Evolutionary conservation across 139 green algal genomes (phyloP), one percentile per base, ranked within the genome.

Genomic region (Pedinophyceae sp.): DNA sequence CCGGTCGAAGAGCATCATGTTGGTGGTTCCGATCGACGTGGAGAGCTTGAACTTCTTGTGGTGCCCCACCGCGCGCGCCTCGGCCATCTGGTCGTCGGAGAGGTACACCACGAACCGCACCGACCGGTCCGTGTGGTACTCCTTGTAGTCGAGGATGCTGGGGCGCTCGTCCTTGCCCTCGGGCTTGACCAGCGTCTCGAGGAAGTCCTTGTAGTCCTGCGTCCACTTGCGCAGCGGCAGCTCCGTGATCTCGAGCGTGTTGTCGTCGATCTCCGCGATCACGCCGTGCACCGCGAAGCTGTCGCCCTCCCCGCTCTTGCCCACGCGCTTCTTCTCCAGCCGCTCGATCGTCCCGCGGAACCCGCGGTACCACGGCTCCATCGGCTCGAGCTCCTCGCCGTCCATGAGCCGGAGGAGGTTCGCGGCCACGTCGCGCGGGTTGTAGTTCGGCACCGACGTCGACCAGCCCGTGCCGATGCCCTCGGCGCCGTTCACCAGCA

Each of bases 401-500:
- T 65, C 48, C 50, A 98, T 68, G 63, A 97, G 63, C 2, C 67
- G 60, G 59, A 73, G 75, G n/a, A 97, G 52, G 70, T 97, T 97
- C 23, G 52, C 71, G 19, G 89, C 76, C 19, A 99, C 72, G 48
- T 98, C 89, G 2, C 71, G 62, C 1, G 92, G 89, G 64, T 87
- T 93, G 82, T 92, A 97, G 76, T 95, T 98, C 57, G 92, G 92
- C 49, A 99, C 87, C 48, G 51, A 89, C 7, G 89, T 96, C 67
- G 70, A 88, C 92, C 92, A 99, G 48, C 92, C 92, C 2, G 92
- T 99, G 49, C 92, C 92, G 41, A 99, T 99, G 66, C 92, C 92
- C 57, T 99, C 92, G 7, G 89, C 89, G 28, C 92, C 92, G 53
- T 98, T 95, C 26, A 98, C 58, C 30, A 98, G 78, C 41, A 98